Conservation (phyloP, 2,329 filamentous ascomycete species). For the Ophiostoma pallidulum region DNA sequence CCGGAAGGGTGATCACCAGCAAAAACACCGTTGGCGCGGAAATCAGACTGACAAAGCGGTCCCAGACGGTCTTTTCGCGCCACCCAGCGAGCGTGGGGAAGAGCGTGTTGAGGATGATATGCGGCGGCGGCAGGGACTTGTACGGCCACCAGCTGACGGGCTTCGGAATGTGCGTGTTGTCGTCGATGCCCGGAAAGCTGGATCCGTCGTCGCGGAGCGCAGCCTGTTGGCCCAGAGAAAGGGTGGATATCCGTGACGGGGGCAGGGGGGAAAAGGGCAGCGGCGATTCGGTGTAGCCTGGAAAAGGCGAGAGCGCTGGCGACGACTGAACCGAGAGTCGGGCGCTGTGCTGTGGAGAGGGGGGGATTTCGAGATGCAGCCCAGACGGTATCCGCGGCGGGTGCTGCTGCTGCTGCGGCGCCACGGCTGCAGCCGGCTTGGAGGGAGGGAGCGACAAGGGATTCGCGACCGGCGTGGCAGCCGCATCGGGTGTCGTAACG, state of each 20-base stretch:
- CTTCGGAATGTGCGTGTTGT: conserved; percentile 28
- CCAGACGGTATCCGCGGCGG: conserved; percentile 5
- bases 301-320: conserved; percentile 53
- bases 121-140: conserved; percentile 58
- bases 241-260: conserved; percentile 39
- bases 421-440: neutral
- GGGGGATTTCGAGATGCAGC: conserved; percentile 38
- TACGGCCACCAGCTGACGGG: conserved; percentile 76
- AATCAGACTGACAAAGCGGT: conserved; percentile 69
- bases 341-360: conserved; percentile 1
- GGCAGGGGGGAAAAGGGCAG: conserved; percentile 31
- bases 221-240: conserved; percentile 38
- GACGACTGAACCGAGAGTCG: conserved; percentile 34
- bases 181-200: conserved; percentile 36
- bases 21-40: conserved; percentile 87
- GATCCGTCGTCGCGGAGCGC: conserved; percentile 20
- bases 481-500: neutral
- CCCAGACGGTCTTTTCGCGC: conserved; percentile 73
- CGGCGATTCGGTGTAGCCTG: conserved; percentile 54
- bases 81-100: conserved; percentile 84
- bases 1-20: conserved; percentile 80
- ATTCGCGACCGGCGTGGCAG: neutral
- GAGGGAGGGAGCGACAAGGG: neutral
- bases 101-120: conserved; percentile 60
- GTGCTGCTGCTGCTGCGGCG: neutral